Evolutionary conservation across 768 basidiomycete genomes (phyloP).

Genomic region (Hygrocybe coccinea): DNA sequence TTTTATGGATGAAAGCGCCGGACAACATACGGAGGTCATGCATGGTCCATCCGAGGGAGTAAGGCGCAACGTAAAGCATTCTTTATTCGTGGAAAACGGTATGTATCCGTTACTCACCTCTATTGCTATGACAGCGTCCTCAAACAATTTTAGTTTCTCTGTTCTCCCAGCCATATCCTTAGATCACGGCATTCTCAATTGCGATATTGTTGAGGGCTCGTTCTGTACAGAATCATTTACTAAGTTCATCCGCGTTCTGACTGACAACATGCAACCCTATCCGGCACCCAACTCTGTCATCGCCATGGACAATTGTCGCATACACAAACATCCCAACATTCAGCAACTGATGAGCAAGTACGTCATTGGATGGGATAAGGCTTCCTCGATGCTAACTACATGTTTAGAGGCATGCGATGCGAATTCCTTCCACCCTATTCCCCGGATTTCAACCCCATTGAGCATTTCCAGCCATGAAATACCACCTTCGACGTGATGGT

Average conservation of each 20-base stretch:
- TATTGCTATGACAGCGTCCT: no score
- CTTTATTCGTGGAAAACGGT: not conserved
- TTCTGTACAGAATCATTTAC: not conserved
- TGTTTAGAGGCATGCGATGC: conserved; percentile 9
- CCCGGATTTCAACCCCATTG: conserved; percentile 29
- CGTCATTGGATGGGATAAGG: no score
- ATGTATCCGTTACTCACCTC: not conserved
- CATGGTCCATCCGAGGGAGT: no score
- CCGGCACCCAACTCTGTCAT: conserved; percentile 29
- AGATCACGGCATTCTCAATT: not conserved
- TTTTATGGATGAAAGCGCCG: conserved; percentile 33
- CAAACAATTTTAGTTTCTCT: not conserved
- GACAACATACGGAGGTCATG: conserved; percentile 17
- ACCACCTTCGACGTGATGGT: conserved; percentile 15
- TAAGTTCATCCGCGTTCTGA: not conserved
- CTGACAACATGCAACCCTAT: conserved; percentile 29
- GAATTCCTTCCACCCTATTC: conserved; percentile 28
- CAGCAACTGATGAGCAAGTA: not conserved
- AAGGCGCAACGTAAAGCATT: conserved; percentile 13
- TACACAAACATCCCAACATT: conserved; percentile 23
- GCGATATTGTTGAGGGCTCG: not conserved
- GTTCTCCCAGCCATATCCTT: not conserved
- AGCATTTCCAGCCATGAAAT: conserved; percentile 22
- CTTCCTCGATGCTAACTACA: no score
- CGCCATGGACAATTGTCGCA: conserved; percentile 35